Conservation (phyloP, 495 filamentous ascomycete species). For the Tuber borchii region DNA sequence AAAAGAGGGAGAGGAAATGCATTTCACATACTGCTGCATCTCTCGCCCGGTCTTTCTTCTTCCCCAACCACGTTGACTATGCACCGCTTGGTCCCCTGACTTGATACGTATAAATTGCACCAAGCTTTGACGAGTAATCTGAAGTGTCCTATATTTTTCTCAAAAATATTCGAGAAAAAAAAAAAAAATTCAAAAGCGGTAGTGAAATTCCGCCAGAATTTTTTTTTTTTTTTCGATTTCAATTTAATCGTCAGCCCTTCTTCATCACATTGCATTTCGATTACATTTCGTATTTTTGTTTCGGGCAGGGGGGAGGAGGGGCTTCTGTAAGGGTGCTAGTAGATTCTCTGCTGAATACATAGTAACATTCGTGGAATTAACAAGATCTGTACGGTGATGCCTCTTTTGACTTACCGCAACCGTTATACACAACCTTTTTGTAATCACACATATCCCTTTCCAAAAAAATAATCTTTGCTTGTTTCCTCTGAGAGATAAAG, state of each 20-base stretch:
- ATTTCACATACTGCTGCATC: slow-evolving; percentile 34
- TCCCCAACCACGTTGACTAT: slow-evolving; percentile 24
- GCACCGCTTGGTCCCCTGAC: slow-evolving; percentile 32
- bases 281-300: not conserved
- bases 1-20: not conserved
- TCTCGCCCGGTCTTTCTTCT: not conserved
- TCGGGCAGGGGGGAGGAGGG: not conserved
- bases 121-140: slow-evolving; percentile 51
- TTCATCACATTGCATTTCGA: not conserved
- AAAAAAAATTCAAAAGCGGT: slow-evolving; percentile 3
- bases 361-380: slow-evolving; percentile 1
- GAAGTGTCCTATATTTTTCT: slow-evolving; percentile 43
- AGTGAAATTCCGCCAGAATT: not conserved
- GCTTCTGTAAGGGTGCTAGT: not conserved
- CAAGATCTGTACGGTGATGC: not conserved
- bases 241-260: not conserved
- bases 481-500: slow-evolving; percentile 15
- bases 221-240: not conserved
- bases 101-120: slow-evolving; percentile 48
- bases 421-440: slow-evolving; percentile 48
- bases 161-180: not conserved
- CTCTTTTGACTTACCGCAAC: slow-evolving; percentile 42
- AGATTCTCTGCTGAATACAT: slow-evolving; percentile 8
- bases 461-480: slow-evolving; percentile 6
- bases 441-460: slow-evolving; percentile 50